Base-by-base conservation (phyloP, 768 basidiomycete species). In the Dioszegia crocea region DNA sequence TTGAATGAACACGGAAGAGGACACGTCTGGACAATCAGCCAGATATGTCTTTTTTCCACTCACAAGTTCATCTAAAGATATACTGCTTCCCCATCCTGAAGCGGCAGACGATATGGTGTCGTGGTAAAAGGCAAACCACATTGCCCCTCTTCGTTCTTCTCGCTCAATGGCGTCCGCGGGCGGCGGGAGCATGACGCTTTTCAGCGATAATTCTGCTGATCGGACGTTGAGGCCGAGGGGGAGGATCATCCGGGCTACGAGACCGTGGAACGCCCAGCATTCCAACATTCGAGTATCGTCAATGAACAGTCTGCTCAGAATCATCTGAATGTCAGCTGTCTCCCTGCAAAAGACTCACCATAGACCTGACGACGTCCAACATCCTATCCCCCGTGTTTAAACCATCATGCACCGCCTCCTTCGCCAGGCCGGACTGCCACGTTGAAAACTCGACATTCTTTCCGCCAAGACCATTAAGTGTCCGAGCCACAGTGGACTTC, bases 121-220 rank as follows among this genome's bases (percentile, higher is more conserved):
- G 56, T 73, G 69, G 46, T 71, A 70, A 46, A 74, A 62, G 5
- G 70, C 70, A 60, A 70, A 69, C 76, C 76, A 77, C n/a, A 74
- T 51, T 2, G 72, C 60, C 2, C 49, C 66, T 49, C 67, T 51
- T 26, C 76, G 47, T 47, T 77, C 76, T 46, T 77, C 72, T 21
- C 74, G 56, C 49, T 77, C 76, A 1, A 77, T 45, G 1, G 63
- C 72, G 41, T 77, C 71, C 2, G 41, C 57, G 1, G 76, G 64
- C 14, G 71, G 70, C 1, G 63, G 64, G 3, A 77, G 59, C 65
- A 75, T 74, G 29, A 68, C 72, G 2, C 59, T 61, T 43, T 73
- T 73, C 30, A 73, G 63, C 4, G 71, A 70, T 21, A 70, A 43
- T 40, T 70, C 68, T 14, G 72, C 69, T 23, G 58, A 63, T 43